These are phyloP conservation scores for Talaromyces thailandensis DNA, from an alignment of 495 filamentous ascomycete species.

Conservation along the genomic window DNA sequence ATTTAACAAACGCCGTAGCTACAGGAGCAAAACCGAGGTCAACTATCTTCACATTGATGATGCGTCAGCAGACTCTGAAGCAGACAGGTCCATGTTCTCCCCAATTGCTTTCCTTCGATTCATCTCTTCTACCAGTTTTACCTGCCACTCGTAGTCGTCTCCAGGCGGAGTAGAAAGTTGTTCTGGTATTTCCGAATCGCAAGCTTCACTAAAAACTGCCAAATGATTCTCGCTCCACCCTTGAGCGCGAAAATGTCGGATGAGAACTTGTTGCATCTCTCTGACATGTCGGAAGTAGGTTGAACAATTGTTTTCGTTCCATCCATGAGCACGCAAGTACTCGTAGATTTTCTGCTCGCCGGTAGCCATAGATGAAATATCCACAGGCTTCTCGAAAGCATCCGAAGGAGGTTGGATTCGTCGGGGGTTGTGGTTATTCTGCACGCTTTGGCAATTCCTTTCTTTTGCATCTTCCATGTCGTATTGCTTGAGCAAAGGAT, in stretches of 20 bases:
- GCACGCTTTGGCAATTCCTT: too few relatives aligned
- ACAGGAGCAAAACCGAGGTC: too few relatives aligned
- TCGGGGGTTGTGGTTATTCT: too few relatives aligned
- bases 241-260: background rate
- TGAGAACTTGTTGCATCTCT: background rate
- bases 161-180: background rate
- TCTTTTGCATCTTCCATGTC: too few relatives aligned
- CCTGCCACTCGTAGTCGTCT: background rate
- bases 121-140: conserved; percentile 4
- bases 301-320: background rate
- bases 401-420: background rate
- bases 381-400: background rate
- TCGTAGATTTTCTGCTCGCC: background rate
- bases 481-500: too few relatives aligned
- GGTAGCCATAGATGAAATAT: background rate
- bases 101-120: conserved; percentile 5
- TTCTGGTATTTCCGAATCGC: background rate
- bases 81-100: background rate
- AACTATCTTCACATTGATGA: too few relatives aligned
- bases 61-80: too few relatives aligned
- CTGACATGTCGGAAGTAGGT: background rate
- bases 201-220: background rate
- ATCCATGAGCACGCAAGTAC: background rate
- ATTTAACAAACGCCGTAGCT: too few relatives aligned
- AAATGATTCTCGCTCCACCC: background rate